Evolutionary conservation across 441 rosid species (phyloP).

Genomic region (Sinapis alba): DNA sequence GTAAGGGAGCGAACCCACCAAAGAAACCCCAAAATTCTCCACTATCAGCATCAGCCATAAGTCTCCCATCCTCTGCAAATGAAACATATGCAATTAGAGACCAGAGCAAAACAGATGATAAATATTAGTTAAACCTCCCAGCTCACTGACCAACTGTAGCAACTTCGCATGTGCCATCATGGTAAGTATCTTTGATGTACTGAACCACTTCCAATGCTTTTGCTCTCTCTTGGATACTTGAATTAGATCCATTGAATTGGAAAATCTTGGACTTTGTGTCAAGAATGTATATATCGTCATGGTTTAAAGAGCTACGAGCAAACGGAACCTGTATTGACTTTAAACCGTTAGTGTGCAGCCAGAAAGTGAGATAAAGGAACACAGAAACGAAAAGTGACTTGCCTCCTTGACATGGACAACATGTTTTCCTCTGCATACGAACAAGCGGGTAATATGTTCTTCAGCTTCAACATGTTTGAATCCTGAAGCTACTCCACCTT

Average conservation of each 20-base stretch:
- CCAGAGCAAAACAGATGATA: constrained; percentile 2
- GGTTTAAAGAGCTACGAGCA: constrained; percentile 85
- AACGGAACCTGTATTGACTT: constrained; percentile 63
- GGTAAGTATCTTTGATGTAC: constrained; percentile 79
- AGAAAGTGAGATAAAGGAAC: constrained; percentile 6
- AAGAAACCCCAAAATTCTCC: constrained; percentile 98
- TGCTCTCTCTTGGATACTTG: constrained; percentile 91
- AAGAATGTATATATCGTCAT: constrained; percentile 78
- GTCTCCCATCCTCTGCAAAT: constrained; percentile 87
- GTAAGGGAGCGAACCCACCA: constrained; percentile 96
- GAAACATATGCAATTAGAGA: constrained; percentile 22
- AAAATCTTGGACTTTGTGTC: constrained; percentile 89
- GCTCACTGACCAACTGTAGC: constrained; percentile 75
- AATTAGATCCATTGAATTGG: constrained; percentile 86
- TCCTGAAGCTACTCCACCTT: constrained; percentile 95
- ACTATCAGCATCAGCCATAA: constrained; percentile 86
- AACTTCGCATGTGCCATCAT: constrained; percentile 82
- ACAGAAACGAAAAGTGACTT: constrained; percentile 28
- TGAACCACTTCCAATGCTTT: constrained; percentile 93
- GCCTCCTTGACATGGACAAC: constrained; percentile 98
- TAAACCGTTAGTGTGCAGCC: neutral
- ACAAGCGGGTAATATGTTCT: constrained; percentile 79
- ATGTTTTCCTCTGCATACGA: constrained; percentile 93
- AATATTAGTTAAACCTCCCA: neutral
- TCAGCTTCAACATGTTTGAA: constrained; percentile 87